Evolutionary conservation across 2,329 filamentous ascomycete genomes (phyloP).

Genomic region (Emmonsiellopsis sp.): DNA sequence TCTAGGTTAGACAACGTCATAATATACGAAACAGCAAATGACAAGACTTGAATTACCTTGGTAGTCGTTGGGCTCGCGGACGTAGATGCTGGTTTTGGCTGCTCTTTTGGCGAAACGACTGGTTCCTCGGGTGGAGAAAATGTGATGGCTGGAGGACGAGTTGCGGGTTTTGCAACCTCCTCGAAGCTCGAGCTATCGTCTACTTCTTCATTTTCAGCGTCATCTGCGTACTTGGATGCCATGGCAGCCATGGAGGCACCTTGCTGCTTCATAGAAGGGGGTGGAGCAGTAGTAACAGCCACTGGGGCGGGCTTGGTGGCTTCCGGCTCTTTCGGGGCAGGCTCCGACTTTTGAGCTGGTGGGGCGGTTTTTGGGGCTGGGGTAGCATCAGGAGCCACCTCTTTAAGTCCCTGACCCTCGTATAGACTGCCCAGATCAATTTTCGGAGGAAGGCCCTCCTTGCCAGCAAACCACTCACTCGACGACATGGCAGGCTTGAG

Average conservation of each 20-base stretch:
- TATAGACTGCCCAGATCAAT: conserved; percentile 90
- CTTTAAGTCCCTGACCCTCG: conserved; percentile 69
- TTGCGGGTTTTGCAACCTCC: conserved; percentile 66
- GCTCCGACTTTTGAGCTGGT: conserved; percentile 16
- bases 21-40: background rate
- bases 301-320: conserved; percentile 30
- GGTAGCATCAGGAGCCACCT: conserved; percentile 55
- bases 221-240: conserved; percentile 78
- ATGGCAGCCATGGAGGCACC: conserved; percentile 77
- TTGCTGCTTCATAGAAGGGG: conserved; percentile 61
- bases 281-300: conserved; percentile 6
- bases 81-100: background rate
- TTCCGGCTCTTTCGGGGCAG: conserved; percentile 46
- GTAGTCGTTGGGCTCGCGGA: background rate
- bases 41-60: conserved; percentile 2
- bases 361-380: conserved; percentile 38
- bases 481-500: conserved; percentile 70
- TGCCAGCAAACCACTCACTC: conserved; percentile 77
- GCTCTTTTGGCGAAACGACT: conserved; percentile 5
- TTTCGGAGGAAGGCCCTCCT: conserved; percentile 75
- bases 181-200: conserved; percentile 76
- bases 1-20: background rate
- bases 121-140: conserved; percentile 17
- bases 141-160: conserved; percentile 42
- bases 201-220: conserved; percentile 46